Evolutionary conservation across 352 stramenopile genomes (phyloP).

Genomic region (Pythium guiyangense): DNA sequence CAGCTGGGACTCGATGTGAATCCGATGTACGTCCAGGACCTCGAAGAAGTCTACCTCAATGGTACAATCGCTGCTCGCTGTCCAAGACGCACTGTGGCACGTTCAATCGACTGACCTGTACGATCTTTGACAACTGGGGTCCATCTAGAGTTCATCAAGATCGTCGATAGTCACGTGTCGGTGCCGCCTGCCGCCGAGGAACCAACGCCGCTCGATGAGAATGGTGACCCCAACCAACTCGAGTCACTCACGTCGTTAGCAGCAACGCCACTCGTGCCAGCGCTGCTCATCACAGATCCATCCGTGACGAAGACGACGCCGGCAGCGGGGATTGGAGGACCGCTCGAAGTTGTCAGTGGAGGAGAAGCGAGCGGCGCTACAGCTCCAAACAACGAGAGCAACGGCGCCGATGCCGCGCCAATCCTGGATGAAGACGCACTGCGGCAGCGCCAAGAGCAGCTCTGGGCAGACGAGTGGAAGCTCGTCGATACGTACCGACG

Average conservation of each 20-base stretch:
- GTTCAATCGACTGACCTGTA: neutral
- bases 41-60: constrained; percentile 60
- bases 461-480: constrained; percentile 52
- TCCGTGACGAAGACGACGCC: neutral
- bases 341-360: neutral
- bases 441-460: constrained; percentile 19
- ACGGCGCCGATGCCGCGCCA: neutral
- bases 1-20: constrained; percentile 62
- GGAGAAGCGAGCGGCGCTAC: neutral
- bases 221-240: neutral
- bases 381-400: neutral
- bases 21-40: constrained; percentile 34
- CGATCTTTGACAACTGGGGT: no score
- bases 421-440: constrained; percentile 17
- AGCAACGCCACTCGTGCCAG: neutral
- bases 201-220: neutral
- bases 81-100: no score
- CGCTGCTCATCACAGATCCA: neutral
- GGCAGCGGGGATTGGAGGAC: neutral
- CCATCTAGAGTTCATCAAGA: constrained; percentile 62
- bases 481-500: constrained; percentile 49
- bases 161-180: constrained; percentile 54
- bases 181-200: constrained; percentile 3
- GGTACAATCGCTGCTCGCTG: constrained; percentile 16
- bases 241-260: neutral